phyloP scores from a whole-genome alignment of 805 yeast species.

The Scheffersomyces lignosus region DNA sequence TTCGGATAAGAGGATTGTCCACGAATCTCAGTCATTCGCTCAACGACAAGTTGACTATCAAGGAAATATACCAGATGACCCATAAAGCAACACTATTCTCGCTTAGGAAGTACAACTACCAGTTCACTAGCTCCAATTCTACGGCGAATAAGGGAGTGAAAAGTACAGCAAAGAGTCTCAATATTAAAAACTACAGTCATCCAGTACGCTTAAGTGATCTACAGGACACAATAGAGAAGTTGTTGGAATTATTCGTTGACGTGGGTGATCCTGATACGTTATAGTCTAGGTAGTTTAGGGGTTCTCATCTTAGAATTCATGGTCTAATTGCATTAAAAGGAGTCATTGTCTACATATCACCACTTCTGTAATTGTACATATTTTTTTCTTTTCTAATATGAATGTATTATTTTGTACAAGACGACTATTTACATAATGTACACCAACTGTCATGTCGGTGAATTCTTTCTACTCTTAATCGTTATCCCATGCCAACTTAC shows the following conservation, averaged over 20 bases:
- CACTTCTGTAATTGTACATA: no score
- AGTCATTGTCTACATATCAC: no score
- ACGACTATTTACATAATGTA: neutral
- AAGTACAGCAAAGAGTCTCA: conserved; percentile 9
- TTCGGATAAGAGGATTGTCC: conserved; percentile 41
- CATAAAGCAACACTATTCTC: conserved; percentile 39
- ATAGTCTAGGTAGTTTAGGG: no score
- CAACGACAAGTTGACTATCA: conserved; percentile 36
- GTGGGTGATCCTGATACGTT: conserved; percentile 13
- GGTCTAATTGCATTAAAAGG: no score
- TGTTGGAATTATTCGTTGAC: conserved; percentile 39
- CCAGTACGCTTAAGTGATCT: conserved; percentile 23
- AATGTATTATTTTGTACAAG: neutral
- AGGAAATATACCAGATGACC: conserved; percentile 44
- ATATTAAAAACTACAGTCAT: neutral
- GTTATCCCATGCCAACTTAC: neutral
- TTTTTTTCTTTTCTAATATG: neutral
- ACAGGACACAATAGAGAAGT: conserved; percentile 40
- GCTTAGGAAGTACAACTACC: conserved; percentile 35
- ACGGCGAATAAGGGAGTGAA: no score
- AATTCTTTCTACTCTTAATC: neutral
- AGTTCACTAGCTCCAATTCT: conserved; percentile 17
- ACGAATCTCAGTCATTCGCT: conserved; percentile 16
- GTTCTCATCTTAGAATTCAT: no score
- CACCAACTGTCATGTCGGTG: neutral